phyloP scores from a whole-genome alignment of 192 early-diverging fungal species.

The Coemansia aciculifera region DNA sequence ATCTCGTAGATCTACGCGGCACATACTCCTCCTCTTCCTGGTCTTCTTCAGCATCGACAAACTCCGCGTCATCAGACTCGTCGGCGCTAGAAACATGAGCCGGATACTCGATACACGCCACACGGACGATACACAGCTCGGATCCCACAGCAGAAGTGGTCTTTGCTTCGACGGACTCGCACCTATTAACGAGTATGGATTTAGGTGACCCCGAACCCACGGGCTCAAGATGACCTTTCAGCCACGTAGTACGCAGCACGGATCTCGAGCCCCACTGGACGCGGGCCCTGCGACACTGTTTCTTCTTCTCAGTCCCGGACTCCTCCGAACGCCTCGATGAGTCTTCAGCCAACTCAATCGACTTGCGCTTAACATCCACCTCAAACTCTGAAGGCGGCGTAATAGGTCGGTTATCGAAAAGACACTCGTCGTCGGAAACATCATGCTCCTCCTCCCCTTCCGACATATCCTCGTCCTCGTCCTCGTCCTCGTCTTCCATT shows the following conservation, averaged over 20 bases:
- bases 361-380: conserved; percentile 23
- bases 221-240: neutral
- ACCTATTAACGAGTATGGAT: conserved; percentile 14
- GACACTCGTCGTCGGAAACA: neutral
- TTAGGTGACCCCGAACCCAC: neutral
- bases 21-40: neutral
- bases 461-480: neutral
- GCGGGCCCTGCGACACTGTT: neutral
- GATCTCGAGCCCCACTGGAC: conserved; percentile 41
- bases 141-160: neutral
- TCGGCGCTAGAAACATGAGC: conserved; percentile 8
- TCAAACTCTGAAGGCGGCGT: neutral
- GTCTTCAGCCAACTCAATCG: conserved; percentile 7
- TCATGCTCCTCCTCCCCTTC: neutral
- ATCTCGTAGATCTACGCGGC: conserved; percentile 12
- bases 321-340: neutral
- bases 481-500: neutral
- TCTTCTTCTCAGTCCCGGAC: neutral
- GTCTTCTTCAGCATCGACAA: neutral
- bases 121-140: conserved; percentile 20
- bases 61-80: neutral
- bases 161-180: neutral
- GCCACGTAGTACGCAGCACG: conserved; percentile 15
- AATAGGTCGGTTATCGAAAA: conserved; percentile 13
- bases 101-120: conserved; percentile 38